Evolutionary conservation across 169 alveolate genomes (phyloP).

Genomic region (Perkinsus marinus): DNA sequence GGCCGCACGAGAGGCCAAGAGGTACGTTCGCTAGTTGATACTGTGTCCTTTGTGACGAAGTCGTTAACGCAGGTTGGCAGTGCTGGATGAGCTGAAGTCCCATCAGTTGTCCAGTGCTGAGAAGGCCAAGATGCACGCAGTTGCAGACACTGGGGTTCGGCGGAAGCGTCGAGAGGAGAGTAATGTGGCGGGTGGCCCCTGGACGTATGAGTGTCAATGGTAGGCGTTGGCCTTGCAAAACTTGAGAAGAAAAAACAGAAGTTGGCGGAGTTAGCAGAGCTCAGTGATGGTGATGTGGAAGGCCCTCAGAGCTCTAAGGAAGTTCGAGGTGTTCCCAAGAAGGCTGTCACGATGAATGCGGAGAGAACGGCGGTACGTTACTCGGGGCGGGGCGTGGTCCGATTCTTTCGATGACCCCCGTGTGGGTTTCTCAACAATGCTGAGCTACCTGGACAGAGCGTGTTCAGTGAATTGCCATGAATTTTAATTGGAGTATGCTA

Average conservation of each 20-base stretch:
- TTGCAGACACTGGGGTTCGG: neutral
- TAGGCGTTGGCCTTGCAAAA: neutral
- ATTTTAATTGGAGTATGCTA: too few relatives aligned
- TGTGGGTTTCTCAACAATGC: too few relatives aligned
- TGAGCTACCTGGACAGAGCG: too few relatives aligned
- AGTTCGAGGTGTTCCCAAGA: neutral
- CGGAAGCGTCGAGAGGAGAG: neutral
- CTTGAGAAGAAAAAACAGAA: neutral
- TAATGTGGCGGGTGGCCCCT: neutral
- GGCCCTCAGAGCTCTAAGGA: neutral
- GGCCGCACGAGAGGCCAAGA: neutral
- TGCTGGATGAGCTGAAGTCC: neutral
- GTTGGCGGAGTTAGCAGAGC: neutral
- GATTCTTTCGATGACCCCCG: neutral
- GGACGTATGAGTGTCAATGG: neutral
- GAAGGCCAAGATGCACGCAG: neutral
- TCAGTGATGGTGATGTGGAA: neutral
- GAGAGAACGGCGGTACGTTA: neutral
- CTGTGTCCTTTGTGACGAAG: neutral
- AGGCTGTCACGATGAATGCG: neutral
- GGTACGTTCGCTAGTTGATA: neutral
- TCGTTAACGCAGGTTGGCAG: neutral
- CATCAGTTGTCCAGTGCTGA: neutral
- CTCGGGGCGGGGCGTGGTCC: neutral
- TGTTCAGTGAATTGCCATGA: too few relatives aligned